Evolutionary conservation across 139 green algal species (phyloP).

Genomic region (Chlamydomonas eustigma): DNA sequence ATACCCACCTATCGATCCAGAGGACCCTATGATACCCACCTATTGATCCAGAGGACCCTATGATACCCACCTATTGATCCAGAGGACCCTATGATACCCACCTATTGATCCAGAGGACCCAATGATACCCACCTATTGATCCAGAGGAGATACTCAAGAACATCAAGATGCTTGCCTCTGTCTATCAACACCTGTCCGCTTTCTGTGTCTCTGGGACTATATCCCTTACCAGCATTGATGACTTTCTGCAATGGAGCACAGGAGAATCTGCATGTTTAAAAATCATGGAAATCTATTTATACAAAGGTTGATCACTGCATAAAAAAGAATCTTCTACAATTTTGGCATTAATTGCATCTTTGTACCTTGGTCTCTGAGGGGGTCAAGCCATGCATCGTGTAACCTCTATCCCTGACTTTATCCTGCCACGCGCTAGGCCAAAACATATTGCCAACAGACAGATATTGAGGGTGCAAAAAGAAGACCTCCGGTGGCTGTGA

Average conservation of each 20-base stretch:
- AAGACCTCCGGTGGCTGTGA: too few species aligned
- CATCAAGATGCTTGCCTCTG: slow-evolving; percentile 40
- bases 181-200: slow-evolving; percentile 52
- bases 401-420: not conserved
- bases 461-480: slow-evolving; percentile 14
- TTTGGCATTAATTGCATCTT: too few species aligned
- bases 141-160: slow-evolving; percentile 39
- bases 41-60: too few species aligned
- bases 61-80: too few species aligned
- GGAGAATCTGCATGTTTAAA: too few species aligned
- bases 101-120: too few species aligned
- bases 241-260: not conserved
- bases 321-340: too few species aligned
- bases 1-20: too few species aligned
- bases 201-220: slow-evolving; percentile 32
- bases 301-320: too few species aligned
- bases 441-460: slow-evolving; percentile 22
- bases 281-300: too few species aligned
- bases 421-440: slow-evolving; percentile 32
- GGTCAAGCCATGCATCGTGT: not conserved
- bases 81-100: too few species aligned
- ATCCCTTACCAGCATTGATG: slow-evolving; percentile 6
- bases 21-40: too few species aligned
- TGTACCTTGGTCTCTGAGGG: not conserved
- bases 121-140: slow-evolving; percentile 45